Base-by-base conservation (phyloP, 1,139 yeast genomes). In the Kodamaea alishanica region DNA sequence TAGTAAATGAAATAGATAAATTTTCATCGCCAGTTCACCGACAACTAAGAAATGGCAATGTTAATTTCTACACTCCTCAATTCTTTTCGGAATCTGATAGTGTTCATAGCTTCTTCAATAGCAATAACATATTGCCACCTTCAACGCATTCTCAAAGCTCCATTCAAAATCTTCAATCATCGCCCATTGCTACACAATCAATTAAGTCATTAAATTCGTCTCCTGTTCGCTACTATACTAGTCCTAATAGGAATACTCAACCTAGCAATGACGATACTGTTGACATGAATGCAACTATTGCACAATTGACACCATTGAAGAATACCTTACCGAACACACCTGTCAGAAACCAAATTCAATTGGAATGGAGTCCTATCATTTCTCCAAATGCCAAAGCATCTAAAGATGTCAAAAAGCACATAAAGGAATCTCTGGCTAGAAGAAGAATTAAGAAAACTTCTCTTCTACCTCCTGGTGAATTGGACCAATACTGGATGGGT, bases 391-490 rank as follows among this genome's bases (percentile, higher is more conserved):
- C 66, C 6, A 69, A 67, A 47, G 60, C 65, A 2, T 58, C 69
- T 20, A 53, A 55, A 28, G 70, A 68, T 42, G 67, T 68, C 9
- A 60, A 61, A 34, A 55, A 51, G 39, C 73, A 70, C 28, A 67
- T 71, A 34, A 71, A 68, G 41, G 55, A 67, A 25, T 60, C 74
- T 1, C 69, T 71, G 9, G 46, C 47, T 4, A 63, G 70, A 39
- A 63, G 73, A 45, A 65, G 72, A 46, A 66, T 78, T 20, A 76
- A 77, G 37, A 77, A 77, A 48, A 75, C 83, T 1, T 82, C 96
- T 0, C 79, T 94, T 11, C 63, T 90, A 31, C 97, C 96, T 12
- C 90, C 94, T 2, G 97, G 96, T 5, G 85, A 86, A 41, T 77
- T 92, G 26, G 98, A 92, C 59, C 77, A 77, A 42, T 88, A 84